Evolutionary conservation across 768 basidiomycete species (phyloP), one percentile per base, ranked within the genome.

Genomic region (Agaricus subrufescens): DNA sequence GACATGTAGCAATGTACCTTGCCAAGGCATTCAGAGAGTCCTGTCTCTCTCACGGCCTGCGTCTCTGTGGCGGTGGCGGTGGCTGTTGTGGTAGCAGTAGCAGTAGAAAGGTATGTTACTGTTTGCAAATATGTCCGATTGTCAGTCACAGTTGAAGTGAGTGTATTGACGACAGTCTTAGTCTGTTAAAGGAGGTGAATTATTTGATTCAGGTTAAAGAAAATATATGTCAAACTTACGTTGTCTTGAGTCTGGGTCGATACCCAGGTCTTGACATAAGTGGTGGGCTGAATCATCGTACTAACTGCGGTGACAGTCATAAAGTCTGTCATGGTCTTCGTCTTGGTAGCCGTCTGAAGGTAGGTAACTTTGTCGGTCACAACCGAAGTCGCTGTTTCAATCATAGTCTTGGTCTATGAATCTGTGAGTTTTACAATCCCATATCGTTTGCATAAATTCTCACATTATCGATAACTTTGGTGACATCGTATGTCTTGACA

Each of bases 381-480:
- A 47, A 77, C 81, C 8, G 71, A 73, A 26, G 77, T 79, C 66
- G 71, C 64, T 12, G 79, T 78, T 67, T 81, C 70, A 69, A 77
- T 69, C 43, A 82, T 46, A 14, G 84, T 87, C 75, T 80, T 69
- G 48, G 85, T 86, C 78, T 82, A 59, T 23, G 60, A 3, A 49
- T 9, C 29, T 25, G 9, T 34, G 19, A 15, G 26, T 25, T 34
- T 12, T 9, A 14, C 3, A 11, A 14, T 43, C 26, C 10, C 10
- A 34, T 10, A 44, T 6, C 9, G 43, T 42, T 47, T 30, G 46
- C 23, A 9, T 11, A 2, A 27, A n/a, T 15, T 72, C 77, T 62
- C 57, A 84, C 83, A 65, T 83, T 81, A 67, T 86, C 82, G 56
- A 83, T 79, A 64, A 84, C 75, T 58, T 76, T 62, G 29, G 83